These are phyloP conservation scores for Lipomyces yamanashiensis DNA, from an alignment of 805 yeast species.

Conservation along the genomic window DNA sequence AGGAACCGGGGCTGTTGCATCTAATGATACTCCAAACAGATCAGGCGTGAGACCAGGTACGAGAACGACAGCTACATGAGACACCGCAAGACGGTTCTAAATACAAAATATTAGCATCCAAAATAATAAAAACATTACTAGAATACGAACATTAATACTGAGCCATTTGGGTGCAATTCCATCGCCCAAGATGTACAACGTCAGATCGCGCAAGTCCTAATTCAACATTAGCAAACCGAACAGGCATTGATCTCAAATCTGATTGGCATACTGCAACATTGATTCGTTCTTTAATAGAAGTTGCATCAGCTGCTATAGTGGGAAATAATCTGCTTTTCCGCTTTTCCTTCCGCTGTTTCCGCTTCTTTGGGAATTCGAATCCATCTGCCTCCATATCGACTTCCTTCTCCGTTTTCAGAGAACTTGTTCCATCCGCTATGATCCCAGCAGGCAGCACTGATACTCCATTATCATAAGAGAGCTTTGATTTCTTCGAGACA, in stretches of 20 bases:
- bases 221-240: neutral
- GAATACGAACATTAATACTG: conserved; percentile 44
- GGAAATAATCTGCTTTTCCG: conserved; percentile 38
- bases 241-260: neutral
- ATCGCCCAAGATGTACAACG: conserved; percentile 51
- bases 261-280: conserved; percentile 38
- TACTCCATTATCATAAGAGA: neutral
- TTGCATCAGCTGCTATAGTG: conserved; percentile 32
- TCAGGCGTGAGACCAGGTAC: conserved; percentile 65
- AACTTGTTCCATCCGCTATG: neutral
- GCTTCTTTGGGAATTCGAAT: conserved; percentile 32
- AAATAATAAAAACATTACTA: neutral
- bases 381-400: conserved; percentile 17
- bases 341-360: conserved; percentile 38
- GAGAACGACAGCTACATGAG: conserved; percentile 61
- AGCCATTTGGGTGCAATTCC: conserved; percentile 56
- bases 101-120: neutral
- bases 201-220: conserved; percentile 53
- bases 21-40: conserved; percentile 49
- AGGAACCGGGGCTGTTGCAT: conserved; percentile 34
- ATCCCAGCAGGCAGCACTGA: too few relatives aligned
- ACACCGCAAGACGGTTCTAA: conserved; percentile 53
- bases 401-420: neutral
- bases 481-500: neutral
- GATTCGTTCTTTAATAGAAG: conserved; percentile 20